A percentile compares a stretch with the other conserved stretches of the same genome.
phyloP scores from a whole-genome alignment of 2,329 filamentous ascomycete species.

The Microcyclospora tardicrescens region DNA sequence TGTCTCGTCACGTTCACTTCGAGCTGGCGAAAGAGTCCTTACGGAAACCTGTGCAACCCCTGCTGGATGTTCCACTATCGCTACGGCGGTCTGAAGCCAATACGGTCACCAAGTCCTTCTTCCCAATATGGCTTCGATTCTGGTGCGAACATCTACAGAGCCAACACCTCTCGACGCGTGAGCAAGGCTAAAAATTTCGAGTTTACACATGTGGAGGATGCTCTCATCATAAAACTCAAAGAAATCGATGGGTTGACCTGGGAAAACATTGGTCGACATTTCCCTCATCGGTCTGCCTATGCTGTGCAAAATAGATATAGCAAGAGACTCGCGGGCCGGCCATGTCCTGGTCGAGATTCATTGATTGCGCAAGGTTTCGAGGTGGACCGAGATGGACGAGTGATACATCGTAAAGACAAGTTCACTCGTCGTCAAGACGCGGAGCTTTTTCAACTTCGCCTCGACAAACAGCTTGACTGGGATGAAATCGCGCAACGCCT shows the following conservation, averaged over 20 bases:
- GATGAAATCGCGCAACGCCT: conserved; percentile 10
- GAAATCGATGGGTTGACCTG: conserved; percentile 25
- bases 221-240: conserved; percentile 28
- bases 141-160: conserved; percentile 3
- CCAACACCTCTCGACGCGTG: conserved; percentile 10
- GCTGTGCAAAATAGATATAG: conserved; percentile 10
- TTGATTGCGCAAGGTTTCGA: conserved; percentile 8
- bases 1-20: conserved; percentile 13
- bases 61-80: conserved; percentile 19
- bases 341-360: conserved; percentile 2
- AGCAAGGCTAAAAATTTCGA: neutral
- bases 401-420: conserved; percentile 1
- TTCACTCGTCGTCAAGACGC: conserved; percentile 24
- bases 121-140: conserved; percentile 5
- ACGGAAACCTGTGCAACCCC: conserved; percentile 18
- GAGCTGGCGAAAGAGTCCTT: conserved; percentile 15
- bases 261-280: conserved; percentile 22
- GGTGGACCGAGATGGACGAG: conserved; percentile 4
- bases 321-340: conserved; percentile 2
- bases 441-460: conserved; percentile 23
- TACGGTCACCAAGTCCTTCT: conserved; percentile 10
- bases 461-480: conserved; percentile 18
- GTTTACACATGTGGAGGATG: conserved; percentile 10
- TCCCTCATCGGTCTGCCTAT: conserved; percentile 17
- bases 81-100: conserved; percentile 17